A percentile compares a stretch with the other conserved stretches of the same genome.
phyloP scores from a whole-genome alignment of 1,284 basidiomycete species.

The Omphalotus olearius region DNA sequence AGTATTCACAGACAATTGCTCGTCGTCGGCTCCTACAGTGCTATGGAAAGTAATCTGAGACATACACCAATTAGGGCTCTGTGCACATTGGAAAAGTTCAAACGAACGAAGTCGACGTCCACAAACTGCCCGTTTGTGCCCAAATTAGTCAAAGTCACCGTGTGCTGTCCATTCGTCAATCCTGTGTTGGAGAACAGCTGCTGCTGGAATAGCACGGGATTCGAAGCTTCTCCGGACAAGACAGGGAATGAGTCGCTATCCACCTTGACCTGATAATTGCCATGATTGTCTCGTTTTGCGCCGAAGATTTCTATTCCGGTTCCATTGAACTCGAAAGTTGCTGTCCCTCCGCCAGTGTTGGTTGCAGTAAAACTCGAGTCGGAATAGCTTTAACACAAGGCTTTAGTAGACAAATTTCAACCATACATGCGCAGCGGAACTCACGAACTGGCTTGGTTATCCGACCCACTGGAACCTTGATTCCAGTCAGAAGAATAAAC shows the following conservation, averaged over 20 bases:
- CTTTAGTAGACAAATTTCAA: background rate
- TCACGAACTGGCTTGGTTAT: conserved; percentile 21
- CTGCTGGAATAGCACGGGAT: conserved; percentile 23
- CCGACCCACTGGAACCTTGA: conserved; percentile 22
- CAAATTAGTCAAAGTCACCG: conserved; percentile 23
- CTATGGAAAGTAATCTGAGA: conserved; percentile 21
- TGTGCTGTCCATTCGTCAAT: conserved; percentile 18
- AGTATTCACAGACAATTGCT: conserved; percentile 18
- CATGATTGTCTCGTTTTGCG: conserved; percentile 41
- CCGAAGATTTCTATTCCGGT: conserved; percentile 52
- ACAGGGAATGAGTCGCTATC: conserved; percentile 32
- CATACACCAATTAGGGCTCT: background rate
- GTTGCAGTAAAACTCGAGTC: conserved; percentile 29
- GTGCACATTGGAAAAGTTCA: background rate
- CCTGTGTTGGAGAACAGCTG: conserved; percentile 4
- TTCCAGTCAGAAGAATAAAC: conserved; percentile 30
- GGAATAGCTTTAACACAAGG: conserved; percentile 25
- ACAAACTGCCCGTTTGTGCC: conserved; percentile 18
- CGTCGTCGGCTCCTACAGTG: conserved; percentile 17
- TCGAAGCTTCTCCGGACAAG: conserved; percentile 18
- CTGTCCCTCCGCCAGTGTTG: conserved; percentile 20
- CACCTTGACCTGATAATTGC: conserved; percentile 40
- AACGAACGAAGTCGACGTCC: conserved; percentile 27
- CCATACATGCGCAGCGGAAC: background rate
- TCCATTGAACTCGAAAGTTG: conserved; percentile 35